Evolutionary conservation across 2,329 filamentous ascomycete species (phyloP).

Genomic region (Ophiosphaerella korrae): DNA sequence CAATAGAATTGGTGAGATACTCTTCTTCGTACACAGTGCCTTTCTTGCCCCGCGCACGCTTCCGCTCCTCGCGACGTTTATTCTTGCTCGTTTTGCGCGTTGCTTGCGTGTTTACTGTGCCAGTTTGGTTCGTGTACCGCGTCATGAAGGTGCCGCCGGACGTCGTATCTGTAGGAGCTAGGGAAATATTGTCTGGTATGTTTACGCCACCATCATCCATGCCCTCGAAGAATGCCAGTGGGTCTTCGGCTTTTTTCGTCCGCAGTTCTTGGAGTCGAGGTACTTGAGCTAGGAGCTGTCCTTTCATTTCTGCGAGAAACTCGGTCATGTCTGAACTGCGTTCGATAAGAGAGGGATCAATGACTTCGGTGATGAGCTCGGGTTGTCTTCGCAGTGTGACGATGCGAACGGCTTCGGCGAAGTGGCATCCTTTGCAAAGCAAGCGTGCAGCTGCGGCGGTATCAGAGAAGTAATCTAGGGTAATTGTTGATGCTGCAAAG

Average conservation of each 20-base stretch:
- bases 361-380: constrained; percentile 67
- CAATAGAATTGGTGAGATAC: constrained; percentile 88
- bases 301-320: constrained; percentile 89
- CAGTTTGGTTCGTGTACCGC: constrained; percentile 79
- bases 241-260: constrained; percentile 79
- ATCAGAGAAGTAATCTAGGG: constrained; percentile 79
- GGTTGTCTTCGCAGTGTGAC: constrained; percentile 65
- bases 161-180: constrained; percentile 85
- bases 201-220: constrained; percentile 58
- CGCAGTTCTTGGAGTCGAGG: constrained; percentile 85
- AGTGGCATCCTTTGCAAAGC: constrained; percentile 85
- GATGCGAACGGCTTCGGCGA: constrained; percentile 85
- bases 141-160: constrained; percentile 85
- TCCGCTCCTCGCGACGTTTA: constrained; percentile 86
- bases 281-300: constrained; percentile 81
- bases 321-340: constrained; percentile 83
- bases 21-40: constrained; percentile 98
- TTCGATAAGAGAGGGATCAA: constrained; percentile 82
- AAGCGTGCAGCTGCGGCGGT: constrained; percentile 72
- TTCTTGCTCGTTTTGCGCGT: constrained; percentile 87
- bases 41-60: constrained; percentile 92
- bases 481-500: constrained; percentile 75
- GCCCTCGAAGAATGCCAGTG: constrained; percentile 85
- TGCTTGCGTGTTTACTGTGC: constrained; percentile 73
- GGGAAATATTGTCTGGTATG: constrained; percentile 87